Base-by-base conservation (phyloP, 2,329 filamentous ascomycete genomes). In the Clarireedia homoeocarpa region DNA sequence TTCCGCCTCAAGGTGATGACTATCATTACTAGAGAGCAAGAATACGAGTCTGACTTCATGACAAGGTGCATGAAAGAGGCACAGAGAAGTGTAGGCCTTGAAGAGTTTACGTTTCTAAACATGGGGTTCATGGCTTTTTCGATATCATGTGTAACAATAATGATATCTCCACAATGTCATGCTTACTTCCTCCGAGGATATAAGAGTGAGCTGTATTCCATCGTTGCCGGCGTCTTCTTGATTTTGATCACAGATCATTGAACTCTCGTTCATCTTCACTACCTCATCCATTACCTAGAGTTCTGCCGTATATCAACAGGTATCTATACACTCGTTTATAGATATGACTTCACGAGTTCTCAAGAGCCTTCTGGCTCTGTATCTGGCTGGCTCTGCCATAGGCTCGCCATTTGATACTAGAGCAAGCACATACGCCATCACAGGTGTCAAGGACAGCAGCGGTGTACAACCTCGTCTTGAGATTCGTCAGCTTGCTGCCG, bases 401-500 rank as follows among this genome's bases (percentile, higher is more conserved):
- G 53, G 36, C 6, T 55, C 53, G 2, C 53, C 53, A 1, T 36
- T 56, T 23, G n/a, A 56, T 2, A 14, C 40, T 14, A 26, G 49
- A 48, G 50, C 34, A 39, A 23, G 5, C 5, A 56, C 50, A 14
- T 53, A 48, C 45, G 30, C 55, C 26, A 53, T 56, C 17, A 53
- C 49, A 20, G 55, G 55, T 36, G 34, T 48, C 48, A 23, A 42
- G 14, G 30, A 34, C 10, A 39, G 39, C 53, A 15, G 44, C 36
- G 50, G 50, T 17, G 24, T 58, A 27, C 71, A 71, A 6, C 59
- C 71, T 24, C 80, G 89, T 60, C 76, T 77, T 49, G 87, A 94
- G 66, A 81, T 94, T 61, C 77, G 84, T 47, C 73, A 85, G 45
- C 75, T 94, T 63, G 74, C 80, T 60, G 72, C 78, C 51, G 78